Conservation (phyloP, 371 early-diverging fungal species). For the Circinella minor region DNA sequence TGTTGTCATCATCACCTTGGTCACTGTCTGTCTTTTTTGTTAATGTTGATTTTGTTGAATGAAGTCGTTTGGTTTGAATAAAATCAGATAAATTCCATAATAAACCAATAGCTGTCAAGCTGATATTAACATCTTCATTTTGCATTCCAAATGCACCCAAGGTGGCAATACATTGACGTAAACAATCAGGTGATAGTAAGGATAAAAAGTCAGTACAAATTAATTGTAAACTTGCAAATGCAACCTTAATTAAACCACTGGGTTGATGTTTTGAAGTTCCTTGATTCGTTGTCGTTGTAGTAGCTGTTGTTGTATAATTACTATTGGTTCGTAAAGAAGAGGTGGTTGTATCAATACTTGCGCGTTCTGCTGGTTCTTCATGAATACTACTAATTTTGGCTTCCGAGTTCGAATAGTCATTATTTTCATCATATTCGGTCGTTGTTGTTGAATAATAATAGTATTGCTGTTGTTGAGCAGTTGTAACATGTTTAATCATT, state of each 20-base stretch:
- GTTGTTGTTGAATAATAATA: no score
- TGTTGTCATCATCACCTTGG: neutral
- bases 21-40: conserved; percentile 22
- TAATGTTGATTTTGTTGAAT: conserved; percentile 21
- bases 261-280: neutral
- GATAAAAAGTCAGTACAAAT: conserved; percentile 96
- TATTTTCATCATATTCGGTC: neutral
- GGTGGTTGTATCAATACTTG: conserved; percentile 37
- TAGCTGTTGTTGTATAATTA: neutral
- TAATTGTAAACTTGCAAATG: conserved; percentile 92
- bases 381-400: conserved; percentile 12
- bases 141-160: conserved; percentile 85
- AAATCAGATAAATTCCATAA: conserved; percentile 91
- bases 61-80: conserved; percentile 72
- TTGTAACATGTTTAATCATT: conserved; percentile 72
- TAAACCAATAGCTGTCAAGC: conserved; percentile 90
- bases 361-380: conserved; percentile 25
- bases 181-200: conserved; percentile 72
- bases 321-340: conserved; percentile 27
- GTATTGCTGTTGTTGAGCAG: neutral
- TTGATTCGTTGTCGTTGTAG: conserved; percentile 24
- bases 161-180: conserved; percentile 84
- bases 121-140: conserved; percentile 92
- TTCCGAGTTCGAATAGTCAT: conserved; percentile 20
- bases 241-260: conserved; percentile 78